These are phyloP conservation scores for Paraphaeosphaeria sporulosa DNA, from an alignment of 2,329 filamentous ascomycete species.

Conservation along the genomic window DNA sequence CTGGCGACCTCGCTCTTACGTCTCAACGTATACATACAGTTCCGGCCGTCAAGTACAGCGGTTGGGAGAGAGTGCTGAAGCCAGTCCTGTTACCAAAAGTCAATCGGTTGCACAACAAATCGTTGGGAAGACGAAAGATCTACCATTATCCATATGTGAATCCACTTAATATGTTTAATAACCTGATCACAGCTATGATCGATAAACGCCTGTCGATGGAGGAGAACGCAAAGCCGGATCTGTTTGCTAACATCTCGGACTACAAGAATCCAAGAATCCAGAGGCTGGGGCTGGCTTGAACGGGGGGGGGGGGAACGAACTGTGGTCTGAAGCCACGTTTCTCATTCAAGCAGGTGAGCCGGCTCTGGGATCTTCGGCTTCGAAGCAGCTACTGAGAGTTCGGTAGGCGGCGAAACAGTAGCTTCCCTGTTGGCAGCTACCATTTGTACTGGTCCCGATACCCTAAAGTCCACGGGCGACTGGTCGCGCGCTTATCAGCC, in stretches of 20 bases:
- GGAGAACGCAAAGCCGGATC: constrained; percentile 40
- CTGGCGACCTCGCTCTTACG: constrained; percentile 32
- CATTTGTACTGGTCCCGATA: constrained; percentile 50
- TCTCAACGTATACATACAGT: constrained; percentile 23
- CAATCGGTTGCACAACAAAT: constrained; percentile 12
- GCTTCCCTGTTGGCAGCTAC: constrained; percentile 34
- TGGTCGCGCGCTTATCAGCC: too few species aligned
- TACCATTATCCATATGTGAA: too few species aligned
- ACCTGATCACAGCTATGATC: constrained; percentile 18
- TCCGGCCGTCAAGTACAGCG: constrained; percentile 14
- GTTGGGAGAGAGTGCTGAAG: constrained; percentile 17
- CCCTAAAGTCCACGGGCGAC: constrained; percentile 25
- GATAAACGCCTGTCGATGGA: constrained; percentile 10
- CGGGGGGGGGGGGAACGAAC: too few species aligned
- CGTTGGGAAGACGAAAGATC: too few species aligned
- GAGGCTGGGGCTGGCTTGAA: constrained; percentile 35
- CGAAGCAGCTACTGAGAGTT: too few species aligned
- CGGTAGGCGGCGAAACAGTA: constrained; percentile 44
- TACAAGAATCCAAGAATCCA: constrained; percentile 51
- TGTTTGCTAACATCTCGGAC: constrained; percentile 49
- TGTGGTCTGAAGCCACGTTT: constrained; percentile 25
- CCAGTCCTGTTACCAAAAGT: constrained; percentile 17
- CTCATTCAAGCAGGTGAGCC: constrained; percentile 21
- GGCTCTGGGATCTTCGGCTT: too few species aligned
- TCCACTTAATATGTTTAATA: too few species aligned